These are phyloP conservation scores for Penicillium mononematosum DNA, from an alignment of 495 filamentous ascomycete species.

Conservation along the genomic window DNA sequence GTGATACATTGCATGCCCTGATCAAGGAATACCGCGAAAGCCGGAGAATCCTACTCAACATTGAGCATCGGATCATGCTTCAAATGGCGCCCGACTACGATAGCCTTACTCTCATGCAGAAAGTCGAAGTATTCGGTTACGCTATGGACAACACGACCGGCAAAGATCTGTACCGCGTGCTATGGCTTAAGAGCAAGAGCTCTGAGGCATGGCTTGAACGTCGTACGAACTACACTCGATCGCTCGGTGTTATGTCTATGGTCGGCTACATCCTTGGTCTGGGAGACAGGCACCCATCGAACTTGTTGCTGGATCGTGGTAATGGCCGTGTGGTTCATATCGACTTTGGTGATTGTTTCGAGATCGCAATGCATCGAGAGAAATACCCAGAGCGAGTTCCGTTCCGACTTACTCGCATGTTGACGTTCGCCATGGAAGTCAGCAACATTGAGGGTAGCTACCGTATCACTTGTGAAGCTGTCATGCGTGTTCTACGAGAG, in stretches of 20 bases:
- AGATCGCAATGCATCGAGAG: conserved; percentile 98
- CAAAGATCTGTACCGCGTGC: conserved; percentile 94
- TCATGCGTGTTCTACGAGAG: conserved; percentile 93
- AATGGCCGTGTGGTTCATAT: conserved; percentile 97
- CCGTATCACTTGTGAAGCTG: conserved; percentile 94
- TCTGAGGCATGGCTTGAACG: conserved; percentile 97
- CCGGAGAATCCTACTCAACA: conserved; percentile 94
- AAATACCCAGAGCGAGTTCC: conserved; percentile 98
- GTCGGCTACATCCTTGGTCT: conserved; percentile 97
- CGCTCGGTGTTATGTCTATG: conserved; percentile 99
- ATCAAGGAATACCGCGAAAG: conserved; percentile 97
- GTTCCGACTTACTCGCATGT: conserved; percentile 96
- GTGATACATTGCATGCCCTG: conserved; percentile 91
- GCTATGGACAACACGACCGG: conserved; percentile 98
- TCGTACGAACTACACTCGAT: conserved; percentile 96
- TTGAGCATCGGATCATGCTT: conserved; percentile 98
- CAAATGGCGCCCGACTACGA: conserved; percentile 99
- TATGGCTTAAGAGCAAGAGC: conserved; percentile 98
- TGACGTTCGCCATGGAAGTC: conserved; percentile 99
- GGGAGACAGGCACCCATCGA: conserved; percentile 94
- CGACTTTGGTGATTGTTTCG: conserved; percentile 99
- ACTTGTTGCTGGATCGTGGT: conserved; percentile 91
- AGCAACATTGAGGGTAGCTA: conserved; percentile 99
- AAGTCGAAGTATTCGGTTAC: conserved; percentile 98
- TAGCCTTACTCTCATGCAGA: conserved; percentile 98